phyloP scores from a whole-genome alignment of 2,329 filamentous ascomycete species.

The Colletotrichum siamense region DNA sequence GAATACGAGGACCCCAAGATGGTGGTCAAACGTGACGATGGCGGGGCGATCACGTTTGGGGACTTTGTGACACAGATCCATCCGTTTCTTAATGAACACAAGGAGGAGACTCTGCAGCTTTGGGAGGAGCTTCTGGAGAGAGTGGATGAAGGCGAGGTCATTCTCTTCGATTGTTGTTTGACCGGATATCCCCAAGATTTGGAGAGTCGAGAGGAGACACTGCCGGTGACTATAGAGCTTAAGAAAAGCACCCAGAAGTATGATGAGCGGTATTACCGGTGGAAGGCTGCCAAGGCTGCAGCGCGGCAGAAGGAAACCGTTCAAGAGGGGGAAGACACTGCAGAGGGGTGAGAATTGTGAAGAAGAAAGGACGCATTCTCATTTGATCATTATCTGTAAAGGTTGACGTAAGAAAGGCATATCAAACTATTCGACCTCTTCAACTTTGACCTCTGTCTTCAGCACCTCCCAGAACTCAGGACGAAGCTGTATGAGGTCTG shows the following conservation, averaged over 20 bases:
- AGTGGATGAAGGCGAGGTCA: not conserved
- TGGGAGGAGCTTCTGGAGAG: not conserved
- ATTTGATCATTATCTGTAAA: too few species aligned
- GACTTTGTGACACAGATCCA: not conserved
- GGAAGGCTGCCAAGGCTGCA: not conserved
- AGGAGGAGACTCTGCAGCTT: not conserved
- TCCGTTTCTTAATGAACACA: not conserved
- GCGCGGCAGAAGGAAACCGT: not conserved
- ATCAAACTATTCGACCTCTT: too few species aligned
- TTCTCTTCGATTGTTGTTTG: not conserved
- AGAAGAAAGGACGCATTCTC: not conserved
- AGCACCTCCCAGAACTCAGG: too few species aligned
- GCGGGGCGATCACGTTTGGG: not conserved
- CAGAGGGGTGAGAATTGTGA: accelerated
- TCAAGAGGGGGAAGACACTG: not conserved
- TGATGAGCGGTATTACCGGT: not conserved
- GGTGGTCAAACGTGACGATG: not conserved
- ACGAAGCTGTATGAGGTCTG: accelerated
- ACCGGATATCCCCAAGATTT: not conserved
- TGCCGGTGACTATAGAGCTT: not conserved
- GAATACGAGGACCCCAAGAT: not conserved
- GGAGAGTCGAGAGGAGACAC: not conserved
- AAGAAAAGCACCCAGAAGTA: not conserved
- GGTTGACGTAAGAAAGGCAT: too few species aligned
- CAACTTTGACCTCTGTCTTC: too few species aligned